Evolutionary conservation across 805 yeast genomes (phyloP), one percentile per base, ranked within the genome.

Genomic region (Candida mattraensis): DNA sequence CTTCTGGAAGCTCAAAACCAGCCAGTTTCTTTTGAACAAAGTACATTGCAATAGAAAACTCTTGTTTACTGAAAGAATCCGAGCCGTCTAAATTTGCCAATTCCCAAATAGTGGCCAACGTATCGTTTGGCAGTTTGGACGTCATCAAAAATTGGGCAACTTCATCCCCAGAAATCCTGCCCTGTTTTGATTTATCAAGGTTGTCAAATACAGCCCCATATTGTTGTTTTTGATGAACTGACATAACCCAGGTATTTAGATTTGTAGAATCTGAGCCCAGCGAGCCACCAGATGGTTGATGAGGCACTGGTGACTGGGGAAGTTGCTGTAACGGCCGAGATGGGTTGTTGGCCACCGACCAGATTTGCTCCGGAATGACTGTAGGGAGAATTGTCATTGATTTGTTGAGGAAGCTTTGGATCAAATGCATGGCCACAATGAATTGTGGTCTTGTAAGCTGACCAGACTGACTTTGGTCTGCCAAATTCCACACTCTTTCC

Each of bases 31-130:
- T 85, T 62, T 88, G 94, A 7, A 93, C 93, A 47, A 93, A 73
- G 56, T 82, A 91, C 87, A 93, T 83, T 12, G 98, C 97, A 54
- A 93, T 82, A 3, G 94, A 80, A 60, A 93, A 93, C 59, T 93
- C 99, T 46, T 77, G 70, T 51, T 74, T 78, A 31, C 86, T 72
- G 54, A 93, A 87, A 26, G 73, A 73, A 17, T 96, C 97, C 28
- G 85, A 78, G 60, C 87, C 87, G 48, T 86, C 83, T 44, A 87
- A 73, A 58, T 93, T 97, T 7, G 98, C 78, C 48, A 93, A 70
- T 62, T 93, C 99, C 99, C 99, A 93, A 27, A 91, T 80, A 16
- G 78, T 66, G 2, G 98, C 99, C 44, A 93, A 72, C 14, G 78
- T 80, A 33, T 86, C 89, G 53, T 89, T 96, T 33, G 80, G 74